Evolutionary conservation across 305 asterid species (phyloP).

Genomic region (Solanum hybrid): DNA sequence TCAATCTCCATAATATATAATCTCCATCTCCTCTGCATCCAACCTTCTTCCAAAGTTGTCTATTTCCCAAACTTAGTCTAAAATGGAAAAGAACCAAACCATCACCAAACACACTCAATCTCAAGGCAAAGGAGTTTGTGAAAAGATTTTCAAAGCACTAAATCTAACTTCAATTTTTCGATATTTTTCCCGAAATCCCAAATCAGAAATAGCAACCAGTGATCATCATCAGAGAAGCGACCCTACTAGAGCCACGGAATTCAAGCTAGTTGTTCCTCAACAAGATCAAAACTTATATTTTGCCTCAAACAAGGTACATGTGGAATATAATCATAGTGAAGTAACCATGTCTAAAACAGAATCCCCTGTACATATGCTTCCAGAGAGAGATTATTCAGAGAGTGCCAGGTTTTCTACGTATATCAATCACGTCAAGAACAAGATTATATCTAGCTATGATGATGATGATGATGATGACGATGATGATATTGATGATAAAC

Average conservation of each 20-base stretch:
- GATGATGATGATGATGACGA: slow-evolving; percentile 10
- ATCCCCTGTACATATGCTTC: not conserved
- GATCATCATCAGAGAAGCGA: not conserved
- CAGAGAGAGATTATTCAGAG: not conserved
- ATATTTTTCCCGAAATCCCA: not conserved
- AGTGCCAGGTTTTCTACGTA: slow-evolving; percentile 16
- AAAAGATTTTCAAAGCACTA: not conserved
- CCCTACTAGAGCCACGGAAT: not conserved
- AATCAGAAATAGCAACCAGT: not conserved
- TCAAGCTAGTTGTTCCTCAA: not conserved
- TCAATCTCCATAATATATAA: not conserved
- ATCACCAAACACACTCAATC: not conserved
- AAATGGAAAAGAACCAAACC: slow-evolving; percentile 10
- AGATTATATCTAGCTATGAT: slow-evolving; percentile 8
- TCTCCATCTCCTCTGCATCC: not conserved
- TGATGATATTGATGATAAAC: slow-evolving; percentile 1
- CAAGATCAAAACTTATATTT: not conserved
- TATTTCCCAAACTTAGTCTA: no score
- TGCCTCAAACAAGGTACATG: not conserved
- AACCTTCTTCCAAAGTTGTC: not conserved
- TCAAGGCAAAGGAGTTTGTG: not conserved
- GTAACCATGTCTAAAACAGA: not conserved
- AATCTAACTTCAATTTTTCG: not conserved
- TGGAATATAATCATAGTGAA: not conserved
- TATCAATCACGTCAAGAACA: slow-evolving; percentile 16